A percentile compares a stretch with the other conserved stretches of the same genome.
phyloP scores from a whole-genome alignment of 2,329 filamentous ascomycete genomes.

The Penicillium sp. region DNA sequence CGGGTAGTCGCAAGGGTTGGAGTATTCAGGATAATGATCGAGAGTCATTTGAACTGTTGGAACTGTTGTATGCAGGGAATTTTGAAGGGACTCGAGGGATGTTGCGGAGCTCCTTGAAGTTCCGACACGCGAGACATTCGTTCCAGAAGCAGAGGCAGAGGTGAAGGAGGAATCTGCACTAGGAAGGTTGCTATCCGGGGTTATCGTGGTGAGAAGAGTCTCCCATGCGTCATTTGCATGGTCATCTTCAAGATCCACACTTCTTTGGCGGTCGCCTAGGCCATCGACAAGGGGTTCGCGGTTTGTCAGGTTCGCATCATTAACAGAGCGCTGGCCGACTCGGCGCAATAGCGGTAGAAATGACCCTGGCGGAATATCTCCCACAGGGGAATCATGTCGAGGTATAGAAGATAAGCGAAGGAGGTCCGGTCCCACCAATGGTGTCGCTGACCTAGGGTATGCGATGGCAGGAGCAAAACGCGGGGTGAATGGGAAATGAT shows the following conservation, averaged over 20 bases:
- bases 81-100: slow-evolving; percentile 50
- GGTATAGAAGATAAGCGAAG: slow-evolving; percentile 32
- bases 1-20: slow-evolving; percentile 44
- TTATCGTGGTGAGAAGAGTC: slow-evolving; percentile 77
- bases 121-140: slow-evolving; percentile 31
- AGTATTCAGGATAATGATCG: slow-evolving; percentile 41
- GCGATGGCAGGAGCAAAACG: slow-evolving; percentile 51
- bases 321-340: slow-evolving; percentile 40
- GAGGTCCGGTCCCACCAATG: slow-evolving; percentile 26
- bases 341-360: slow-evolving; percentile 37
- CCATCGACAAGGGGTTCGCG: slow-evolving; percentile 62
- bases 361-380: slow-evolving; percentile 26
- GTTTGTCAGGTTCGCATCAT: slow-evolving; percentile 26
- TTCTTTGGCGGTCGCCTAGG: slow-evolving; percentile 82
- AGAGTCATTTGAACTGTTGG: slow-evolving; percentile 34
- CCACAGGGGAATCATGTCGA: slow-evolving; percentile 27
- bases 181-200: slow-evolving; percentile 79
- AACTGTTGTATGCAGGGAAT: slow-evolving; percentile 27
- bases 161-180: slow-evolving; percentile 83
- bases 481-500: slow-evolving; percentile 42
- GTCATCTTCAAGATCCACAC: slow-evolving; percentile 67
- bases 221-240: slow-evolving; percentile 71
- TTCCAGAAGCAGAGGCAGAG: slow-evolving; percentile 52
- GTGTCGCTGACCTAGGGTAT: slow-evolving; percentile 33
- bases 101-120: slow-evolving; percentile 43